phyloP scores from a whole-genome alignment of 2,329 filamentous ascomycete genomes.

The Colletotrichum lupini region DNA sequence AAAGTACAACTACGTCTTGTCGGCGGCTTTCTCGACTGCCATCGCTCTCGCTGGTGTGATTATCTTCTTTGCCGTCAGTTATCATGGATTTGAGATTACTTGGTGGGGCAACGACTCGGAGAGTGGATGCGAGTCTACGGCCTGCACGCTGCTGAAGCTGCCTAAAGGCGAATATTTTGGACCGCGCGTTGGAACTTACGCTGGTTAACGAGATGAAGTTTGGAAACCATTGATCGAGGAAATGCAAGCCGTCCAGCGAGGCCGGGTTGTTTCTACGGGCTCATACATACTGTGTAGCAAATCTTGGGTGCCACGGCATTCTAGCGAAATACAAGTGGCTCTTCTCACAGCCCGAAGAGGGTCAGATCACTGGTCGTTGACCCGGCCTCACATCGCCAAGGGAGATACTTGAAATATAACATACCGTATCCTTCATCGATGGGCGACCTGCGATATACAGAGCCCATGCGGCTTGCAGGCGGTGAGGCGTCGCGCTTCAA shows the following conservation, averaged over 20 bases:
- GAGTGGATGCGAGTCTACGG: slow-evolving; percentile 21
- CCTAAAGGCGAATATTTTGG: slow-evolving; percentile 25
- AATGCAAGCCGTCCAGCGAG: not conserved
- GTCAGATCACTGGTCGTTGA: not conserved
- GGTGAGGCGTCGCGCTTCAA: not conserved
- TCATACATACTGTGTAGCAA: not conserved
- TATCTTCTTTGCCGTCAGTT: slow-evolving; percentile 45
- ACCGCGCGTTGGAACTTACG: slow-evolving; percentile 17
- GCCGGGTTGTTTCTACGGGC: too few species aligned
- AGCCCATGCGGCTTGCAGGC: not conserved
- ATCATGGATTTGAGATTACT: slow-evolving; percentile 38
- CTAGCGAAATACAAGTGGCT: not conserved
- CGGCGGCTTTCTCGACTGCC: slow-evolving; percentile 43
- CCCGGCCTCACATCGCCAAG: not conserved
- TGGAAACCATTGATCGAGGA: too few species aligned
- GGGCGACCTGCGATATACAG: not conserved
- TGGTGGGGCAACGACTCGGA: slow-evolving; percentile 44
- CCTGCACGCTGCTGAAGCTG: slow-evolving; percentile 17
- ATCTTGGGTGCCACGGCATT: not conserved
- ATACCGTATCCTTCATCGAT: not conserved
- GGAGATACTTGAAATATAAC: not conserved
- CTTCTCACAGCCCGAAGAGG: too few species aligned
- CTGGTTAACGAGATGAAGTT: not conserved
- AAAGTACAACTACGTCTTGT: slow-evolving; percentile 50
- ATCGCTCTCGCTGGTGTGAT: slow-evolving; percentile 46